These are phyloP conservation scores for Sporothrix luriei DNA, from an alignment of 2,329 filamentous ascomycete genomes.

Conservation along the genomic window DNA sequence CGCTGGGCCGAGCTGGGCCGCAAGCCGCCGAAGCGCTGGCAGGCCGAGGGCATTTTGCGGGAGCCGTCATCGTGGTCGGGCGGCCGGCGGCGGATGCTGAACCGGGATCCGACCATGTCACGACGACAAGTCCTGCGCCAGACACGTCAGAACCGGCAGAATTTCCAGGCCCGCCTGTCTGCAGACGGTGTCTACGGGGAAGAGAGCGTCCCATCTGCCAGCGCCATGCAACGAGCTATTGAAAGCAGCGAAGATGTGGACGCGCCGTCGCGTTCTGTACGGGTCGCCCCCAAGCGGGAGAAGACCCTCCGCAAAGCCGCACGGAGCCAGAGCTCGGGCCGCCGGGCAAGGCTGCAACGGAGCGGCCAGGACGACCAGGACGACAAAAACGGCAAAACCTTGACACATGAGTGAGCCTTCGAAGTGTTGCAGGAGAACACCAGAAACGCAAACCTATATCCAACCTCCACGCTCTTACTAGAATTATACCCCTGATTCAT, in stretches of 20 bases:
- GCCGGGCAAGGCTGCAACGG: neutral
- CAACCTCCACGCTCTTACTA: neutral
- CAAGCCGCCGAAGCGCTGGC: constrained; percentile 65
- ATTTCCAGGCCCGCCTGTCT: neutral
- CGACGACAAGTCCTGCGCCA: neutral
- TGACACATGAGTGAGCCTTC: neutral
- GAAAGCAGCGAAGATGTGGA: neutral
- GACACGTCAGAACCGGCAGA: neutral
- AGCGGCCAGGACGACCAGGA: neutral
- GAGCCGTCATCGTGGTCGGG: constrained; percentile 34
- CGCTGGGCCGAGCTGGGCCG: constrained; percentile 61
- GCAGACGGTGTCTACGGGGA: neutral
- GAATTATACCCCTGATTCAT: constrained; percentile 28
- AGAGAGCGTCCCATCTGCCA: neutral
- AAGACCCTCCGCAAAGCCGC: neutral
- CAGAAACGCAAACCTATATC: neutral
- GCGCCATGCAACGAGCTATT: neutral
- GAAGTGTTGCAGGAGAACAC: neutral
- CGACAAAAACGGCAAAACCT: too few relatives aligned
- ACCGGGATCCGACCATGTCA: constrained; percentile 6
- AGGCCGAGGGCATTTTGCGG: constrained; percentile 50
- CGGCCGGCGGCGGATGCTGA: constrained; percentile 27
- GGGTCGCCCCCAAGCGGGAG: neutral
- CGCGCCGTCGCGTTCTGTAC: neutral
- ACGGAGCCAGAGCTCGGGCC: neutral